Percentiles rank a stretch among this genome's conserved stretches.
Evolutionary conservation across 441 rosid species (phyloP).

Genomic region (Croton setiger): DNA sequence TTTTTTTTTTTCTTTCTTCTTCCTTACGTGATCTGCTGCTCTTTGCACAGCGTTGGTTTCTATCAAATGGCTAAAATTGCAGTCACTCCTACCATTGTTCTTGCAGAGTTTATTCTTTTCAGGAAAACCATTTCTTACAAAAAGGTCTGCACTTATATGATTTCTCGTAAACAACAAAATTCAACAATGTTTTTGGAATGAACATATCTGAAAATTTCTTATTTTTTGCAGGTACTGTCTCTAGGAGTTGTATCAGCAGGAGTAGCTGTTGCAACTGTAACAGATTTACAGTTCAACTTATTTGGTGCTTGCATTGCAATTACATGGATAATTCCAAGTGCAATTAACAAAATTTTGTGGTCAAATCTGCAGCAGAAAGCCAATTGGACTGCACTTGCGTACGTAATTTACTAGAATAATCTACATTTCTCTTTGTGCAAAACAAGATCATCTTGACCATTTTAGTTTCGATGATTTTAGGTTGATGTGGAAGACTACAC

Average conservation of each 20-base stretch:
- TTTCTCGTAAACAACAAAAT: not conserved
- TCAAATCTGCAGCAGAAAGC: slow-evolving; percentile 84
- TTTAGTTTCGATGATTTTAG: slow-evolving; percentile 27
- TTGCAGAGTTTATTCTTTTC: slow-evolving; percentile 70
- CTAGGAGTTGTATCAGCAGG: slow-evolving; percentile 72
- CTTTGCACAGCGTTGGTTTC: slow-evolving; percentile 70
- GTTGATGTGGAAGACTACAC: slow-evolving; percentile 99
- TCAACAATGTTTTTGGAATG: too few relatives aligned
- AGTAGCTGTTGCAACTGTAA: slow-evolving; percentile 82
- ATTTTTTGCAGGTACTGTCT: slow-evolving; percentile 55
- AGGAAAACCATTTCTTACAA: slow-evolving; percentile 56
- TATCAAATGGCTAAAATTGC: slow-evolving; percentile 99
- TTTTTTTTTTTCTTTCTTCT: not conserved
- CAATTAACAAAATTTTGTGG: slow-evolving; percentile 88
- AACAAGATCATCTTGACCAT: too few relatives aligned
- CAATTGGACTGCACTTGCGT: slow-evolving; percentile 97
- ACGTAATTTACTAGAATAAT: slow-evolving; percentile 19
- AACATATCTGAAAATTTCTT: too few relatives aligned
- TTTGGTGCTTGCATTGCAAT: slow-evolving; percentile 79
- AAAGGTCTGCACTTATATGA: slow-evolving; percentile 39
- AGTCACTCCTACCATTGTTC: slow-evolving; percentile 89
- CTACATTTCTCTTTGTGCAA: not conserved
- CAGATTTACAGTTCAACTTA: slow-evolving; percentile 76
- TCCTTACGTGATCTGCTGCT: slow-evolving; percentile 20
- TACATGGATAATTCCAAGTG: slow-evolving; percentile 90